Base-by-base conservation (phyloP, 2,329 filamentous ascomycete genomes). In the Diplodia scrobiculata region DNA sequence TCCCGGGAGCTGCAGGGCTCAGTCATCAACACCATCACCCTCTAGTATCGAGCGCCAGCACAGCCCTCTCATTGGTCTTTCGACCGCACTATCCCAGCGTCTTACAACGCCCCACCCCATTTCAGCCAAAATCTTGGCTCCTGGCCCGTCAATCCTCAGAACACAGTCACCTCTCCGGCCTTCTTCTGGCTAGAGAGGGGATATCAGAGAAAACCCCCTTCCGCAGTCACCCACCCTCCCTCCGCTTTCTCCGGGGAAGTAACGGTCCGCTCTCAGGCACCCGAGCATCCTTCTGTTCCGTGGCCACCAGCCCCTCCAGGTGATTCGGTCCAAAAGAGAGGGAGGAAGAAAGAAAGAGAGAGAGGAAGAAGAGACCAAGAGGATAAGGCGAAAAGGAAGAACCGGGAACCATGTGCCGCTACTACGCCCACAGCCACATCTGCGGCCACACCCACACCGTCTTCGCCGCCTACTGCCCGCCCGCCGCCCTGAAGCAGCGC, bases 401-500 rank as follows among this genome's bases (percentile, higher is more conserved):
- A 34, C 9, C 32, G 9, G 10, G 7, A 65, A 70, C 36, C n/a
- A 82, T 82, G 80, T 81, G 80, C 73, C 79, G 76, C 71, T 82
- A 80, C 72, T 80, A 82, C 72, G 80, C 80, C 55, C 80, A 82
- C 73, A 76, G 73, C 3, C 77, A 82, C 73, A 71, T 73, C 14
- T 82, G 80, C 71, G 79, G 79, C 52, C 80, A 82, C 70, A 80
- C 78, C 17, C 73, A 75, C 66, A 80, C 73, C 11, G 73, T 78
- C 60, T 77, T 77, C 66, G 74, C 76, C 19, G 71, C 69, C 25
- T 75, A 73, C 68, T 78, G 76, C 67, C 60, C 73, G 0, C 66
- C 69, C 9, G 75, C 71, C 11, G 73, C 73, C 5, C 66, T 78
- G 9, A 68, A 72, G 47, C 76, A 77, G 68, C 72, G 70, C 25